Base-by-base conservation (phyloP, 192 early-diverging fungal species). In the Backusella circina region DNA sequence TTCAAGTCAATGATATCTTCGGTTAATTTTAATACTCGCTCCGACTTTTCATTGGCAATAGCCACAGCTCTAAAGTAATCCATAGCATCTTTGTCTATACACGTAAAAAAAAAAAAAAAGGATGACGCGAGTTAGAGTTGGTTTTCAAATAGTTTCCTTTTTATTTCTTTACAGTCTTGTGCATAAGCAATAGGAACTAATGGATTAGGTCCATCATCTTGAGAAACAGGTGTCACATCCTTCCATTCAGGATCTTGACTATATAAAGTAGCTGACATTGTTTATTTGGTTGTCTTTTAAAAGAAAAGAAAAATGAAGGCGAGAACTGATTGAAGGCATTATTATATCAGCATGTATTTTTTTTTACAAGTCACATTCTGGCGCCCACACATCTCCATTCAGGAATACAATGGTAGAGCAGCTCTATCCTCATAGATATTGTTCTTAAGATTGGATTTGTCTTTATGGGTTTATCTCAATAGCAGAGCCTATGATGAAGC, bases 11-110 rank as follows among this genome's bases (percentile, higher is more conserved):
- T 91, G 64, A 98, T 94, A 33, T 86, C 84, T 68, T 84, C 84
- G 1, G 96, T 97, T 66, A 99, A 84, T 8, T 90, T 83, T 65
- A 98, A 86, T 16, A 93, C 97, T 23, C 98, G 87, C 57, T 91
- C 79, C 2, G 90, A 92, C 37, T 85, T 78, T 83, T 99, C 98
- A 61, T 91, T 81, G n/a, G 78, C 77, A 36, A 76, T 75, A 51
- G 88, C 83, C 38, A 96, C 85, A 0, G 96, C 96, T 9, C 97
- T 89, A 81, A 98, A 93, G 79, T 93, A 95, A 81, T 88, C 88
- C 93, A 98, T 99, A 9, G 92, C 91, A 10, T 86, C 82, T 13
- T 84, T 82, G 77, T 96, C 90, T 91, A n/a, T n/a, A 75, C 37
- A 66, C 13, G 13, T 33, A 71, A 70, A 51, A 28, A 73, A n/a